A percentile compares a stretch with the other conserved stretches of the same genome.
Evolutionary conservation across 805 yeast genomes (phyloP).

Genomic region (Kodamaea jinghongensis): DNA sequence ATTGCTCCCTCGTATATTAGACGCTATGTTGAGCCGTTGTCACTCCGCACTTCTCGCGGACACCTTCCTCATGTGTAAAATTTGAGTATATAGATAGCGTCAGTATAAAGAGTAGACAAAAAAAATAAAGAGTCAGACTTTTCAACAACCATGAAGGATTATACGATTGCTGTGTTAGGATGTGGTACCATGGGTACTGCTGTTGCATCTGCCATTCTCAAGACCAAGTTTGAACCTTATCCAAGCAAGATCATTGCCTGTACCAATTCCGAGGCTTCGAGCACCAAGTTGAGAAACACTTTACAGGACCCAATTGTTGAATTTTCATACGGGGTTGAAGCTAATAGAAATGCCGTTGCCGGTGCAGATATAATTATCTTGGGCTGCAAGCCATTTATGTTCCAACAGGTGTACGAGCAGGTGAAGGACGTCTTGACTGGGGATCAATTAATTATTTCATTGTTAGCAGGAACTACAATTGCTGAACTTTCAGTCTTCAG

Average conservation of each 20-base stretch:
- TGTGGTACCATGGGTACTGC: constrained; percentile 97
- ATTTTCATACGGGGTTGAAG: constrained; percentile 39
- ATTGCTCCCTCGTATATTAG: too few species aligned
- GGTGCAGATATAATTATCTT: constrained; percentile 69
- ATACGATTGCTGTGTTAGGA: constrained; percentile 78
- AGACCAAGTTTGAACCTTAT: constrained; percentile 45
- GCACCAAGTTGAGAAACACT: constrained; percentile 33
- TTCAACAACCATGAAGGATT: constrained; percentile 24
- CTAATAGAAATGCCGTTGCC: constrained; percentile 57
- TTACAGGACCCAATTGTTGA: constrained; percentile 48
- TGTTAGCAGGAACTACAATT: constrained; percentile 92
- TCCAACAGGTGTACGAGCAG: constrained; percentile 54
- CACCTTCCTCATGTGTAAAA: too few species aligned
- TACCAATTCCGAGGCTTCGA: constrained; percentile 54
- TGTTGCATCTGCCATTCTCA: constrained; percentile 73
- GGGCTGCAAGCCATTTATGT: constrained; percentile 88
- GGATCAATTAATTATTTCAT: constrained; percentile 64
- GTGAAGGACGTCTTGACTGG: constrained; percentile 47
- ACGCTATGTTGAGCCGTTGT: too few species aligned
- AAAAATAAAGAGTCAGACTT: background rate
- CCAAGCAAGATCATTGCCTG: constrained; percentile 80
- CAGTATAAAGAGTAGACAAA: background rate
- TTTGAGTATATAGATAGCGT: background rate
- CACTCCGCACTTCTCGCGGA: too few species aligned
- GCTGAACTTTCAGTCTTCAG: constrained; percentile 57